These are phyloP conservation scores for Tieghemostelium lacteum DNA, from an alignment of 78 protist genomes.

Conservation along the genomic window DNA sequence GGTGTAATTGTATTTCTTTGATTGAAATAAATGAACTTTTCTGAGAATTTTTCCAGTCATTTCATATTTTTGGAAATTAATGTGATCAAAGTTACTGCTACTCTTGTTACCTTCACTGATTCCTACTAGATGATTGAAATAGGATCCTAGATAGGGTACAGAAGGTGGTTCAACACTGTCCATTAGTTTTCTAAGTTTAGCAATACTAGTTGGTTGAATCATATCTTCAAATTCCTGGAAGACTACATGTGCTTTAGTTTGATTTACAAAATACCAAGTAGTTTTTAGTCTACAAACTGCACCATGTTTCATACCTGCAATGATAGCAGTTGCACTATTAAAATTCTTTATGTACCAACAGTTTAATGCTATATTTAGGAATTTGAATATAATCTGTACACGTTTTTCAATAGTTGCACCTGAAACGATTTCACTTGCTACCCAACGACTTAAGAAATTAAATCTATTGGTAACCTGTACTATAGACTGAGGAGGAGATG, in stretches of 20 bases:
- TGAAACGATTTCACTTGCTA: constrained; percentile 40
- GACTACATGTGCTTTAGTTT: constrained; percentile 26
- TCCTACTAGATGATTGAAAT: constrained; percentile 46
- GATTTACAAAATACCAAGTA: constrained; percentile 44
- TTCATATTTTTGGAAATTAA: constrained; percentile 60
- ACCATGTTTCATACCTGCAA: constrained; percentile 70
- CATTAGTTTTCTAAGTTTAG: constrained; percentile 39
- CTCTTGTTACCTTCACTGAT: constrained; percentile 70
- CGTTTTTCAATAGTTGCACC: constrained; percentile 28
- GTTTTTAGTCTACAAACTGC: constrained; percentile 38
- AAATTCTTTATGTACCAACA: constrained; percentile 72
- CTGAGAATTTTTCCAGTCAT: constrained; percentile 57
- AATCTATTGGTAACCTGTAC: constrained; percentile 35
- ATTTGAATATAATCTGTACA: constrained; percentile 39
- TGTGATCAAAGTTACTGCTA: constrained; percentile 11
- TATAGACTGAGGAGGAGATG: constrained; percentile 41
- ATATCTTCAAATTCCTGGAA: constrained; percentile 57
- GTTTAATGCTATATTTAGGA: constrained; percentile 69
- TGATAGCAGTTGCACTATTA: constrained; percentile 63
- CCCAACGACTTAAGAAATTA: constrained; percentile 46
- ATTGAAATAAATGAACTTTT: constrained; percentile 8
- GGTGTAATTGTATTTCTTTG: constrained; percentile 41
- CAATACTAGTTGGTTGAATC: constrained; percentile 16
- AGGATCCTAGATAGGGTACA: constrained; percentile 54
- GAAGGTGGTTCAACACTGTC: constrained; percentile 58